These are phyloP conservation scores for Xylaria sp. DNA, from an alignment of 2,329 filamentous ascomycete genomes.

Conservation along the genomic window DNA sequence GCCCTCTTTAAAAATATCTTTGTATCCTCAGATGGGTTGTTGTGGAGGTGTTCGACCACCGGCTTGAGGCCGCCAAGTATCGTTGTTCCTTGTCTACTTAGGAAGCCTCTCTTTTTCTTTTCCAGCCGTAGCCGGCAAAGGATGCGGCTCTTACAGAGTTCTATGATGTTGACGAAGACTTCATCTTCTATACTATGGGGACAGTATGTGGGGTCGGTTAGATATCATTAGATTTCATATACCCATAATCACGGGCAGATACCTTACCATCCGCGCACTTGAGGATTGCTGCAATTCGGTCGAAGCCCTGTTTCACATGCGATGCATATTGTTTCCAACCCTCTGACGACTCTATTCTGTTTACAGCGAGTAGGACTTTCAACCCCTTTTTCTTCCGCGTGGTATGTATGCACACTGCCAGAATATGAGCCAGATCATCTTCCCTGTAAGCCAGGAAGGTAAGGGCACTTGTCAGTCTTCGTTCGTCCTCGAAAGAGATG, in stretches of 20 bases:
- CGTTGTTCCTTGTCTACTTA: not conserved
- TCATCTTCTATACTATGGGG: conserved; percentile 24
- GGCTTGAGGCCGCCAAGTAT: not conserved
- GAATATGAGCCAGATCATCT: conserved; percentile 41
- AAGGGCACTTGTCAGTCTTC: conserved; percentile 37
- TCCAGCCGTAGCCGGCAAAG: conserved; percentile 15
- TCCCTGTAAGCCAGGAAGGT: conserved; percentile 43
- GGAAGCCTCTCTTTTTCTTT: not conserved
- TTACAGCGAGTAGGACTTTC: conserved; percentile 42
- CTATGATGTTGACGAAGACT: conserved; percentile 27
- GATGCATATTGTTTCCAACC: not conserved
- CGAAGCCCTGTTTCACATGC: conserved; percentile 1
- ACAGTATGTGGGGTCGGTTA: too few relatives aligned
- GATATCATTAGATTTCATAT: too few relatives aligned
- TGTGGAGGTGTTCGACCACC: conserved; percentile 22
- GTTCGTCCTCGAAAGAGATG: conserved; percentile 44
- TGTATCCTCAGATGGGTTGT: conserved; percentile 30
- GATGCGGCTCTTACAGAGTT: conserved; percentile 29
- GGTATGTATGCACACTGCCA: conserved; percentile 44
- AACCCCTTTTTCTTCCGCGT: conserved; percentile 20
- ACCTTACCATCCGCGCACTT: not conserved
- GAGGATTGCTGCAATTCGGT: not conserved
- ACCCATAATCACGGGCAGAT: too few relatives aligned
- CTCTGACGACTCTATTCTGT: conserved; percentile 34
- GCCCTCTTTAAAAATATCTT: conserved; percentile 8